These are phyloP conservation scores for Boletus hoseneyae DNA, from an alignment of 1,284 basidiomycete genomes.

Conservation along the genomic window DNA sequence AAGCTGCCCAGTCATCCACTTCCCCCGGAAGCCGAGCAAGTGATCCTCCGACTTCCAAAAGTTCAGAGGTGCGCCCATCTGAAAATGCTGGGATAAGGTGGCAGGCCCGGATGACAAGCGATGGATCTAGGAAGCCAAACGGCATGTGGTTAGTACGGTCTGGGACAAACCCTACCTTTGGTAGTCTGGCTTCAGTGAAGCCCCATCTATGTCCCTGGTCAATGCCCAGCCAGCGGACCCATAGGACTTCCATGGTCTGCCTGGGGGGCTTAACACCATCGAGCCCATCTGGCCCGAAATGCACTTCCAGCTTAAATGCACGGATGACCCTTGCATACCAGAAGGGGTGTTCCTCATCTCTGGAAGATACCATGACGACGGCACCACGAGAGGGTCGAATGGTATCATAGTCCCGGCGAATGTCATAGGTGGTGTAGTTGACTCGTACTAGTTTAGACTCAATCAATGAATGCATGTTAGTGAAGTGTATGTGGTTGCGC, in stretches of 20 bases:
- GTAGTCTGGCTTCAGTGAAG: slow-evolving; percentile 1
- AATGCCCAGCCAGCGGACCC: slow-evolving; percentile 16
- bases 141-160: neutral
- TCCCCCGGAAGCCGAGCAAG: neutral
- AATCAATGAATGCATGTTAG: neutral
- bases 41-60: slow-evolving; percentile 1
- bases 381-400: slow-evolving; percentile 31
- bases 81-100: slow-evolving; percentile 14
- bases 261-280: neutral
- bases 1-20: neutral
- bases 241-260: slow-evolving; percentile 5
- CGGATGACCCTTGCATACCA: slow-evolving; percentile 15
- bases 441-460: neutral
- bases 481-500: neutral
- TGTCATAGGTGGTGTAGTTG: slow-evolving; percentile 1
- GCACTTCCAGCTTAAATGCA: neutral
- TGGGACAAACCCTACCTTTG: slow-evolving; percentile 15
- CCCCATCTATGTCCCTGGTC: slow-evolving; percentile 2
- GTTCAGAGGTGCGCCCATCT: slow-evolving; percentile 2
- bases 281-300: neutral
- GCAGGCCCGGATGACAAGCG: slow-evolving; percentile 8
- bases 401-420: slow-evolving; percentile 36
- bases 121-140: slow-evolving; percentile 16
- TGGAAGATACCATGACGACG: slow-evolving; percentile 34
- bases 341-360: slow-evolving; percentile 23